Evolutionary conservation across 1,284 basidiomycete species (phyloP).

Genomic region (Volvariella volvacea): DNA sequence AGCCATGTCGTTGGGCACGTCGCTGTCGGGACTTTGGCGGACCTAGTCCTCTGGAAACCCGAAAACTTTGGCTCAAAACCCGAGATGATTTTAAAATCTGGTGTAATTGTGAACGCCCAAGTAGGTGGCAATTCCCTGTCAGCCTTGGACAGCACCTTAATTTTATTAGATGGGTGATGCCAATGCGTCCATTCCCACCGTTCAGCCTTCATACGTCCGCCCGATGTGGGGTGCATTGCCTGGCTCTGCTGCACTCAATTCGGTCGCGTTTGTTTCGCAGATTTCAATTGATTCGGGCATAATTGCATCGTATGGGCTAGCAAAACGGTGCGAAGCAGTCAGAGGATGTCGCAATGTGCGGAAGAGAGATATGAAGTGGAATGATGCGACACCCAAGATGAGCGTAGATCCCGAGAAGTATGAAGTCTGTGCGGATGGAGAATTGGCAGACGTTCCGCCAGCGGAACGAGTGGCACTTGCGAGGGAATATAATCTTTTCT

Average conservation of each 20-base stretch:
- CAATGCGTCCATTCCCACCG: slow-evolving; percentile 89
- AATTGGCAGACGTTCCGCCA: slow-evolving; percentile 68
- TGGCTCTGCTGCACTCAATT: slow-evolving; percentile 72
- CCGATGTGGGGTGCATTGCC: slow-evolving; percentile 89
- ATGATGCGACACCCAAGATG: slow-evolving; percentile 77
- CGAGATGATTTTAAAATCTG: slow-evolving; percentile 91
- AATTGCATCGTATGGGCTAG: slow-evolving; percentile 65
- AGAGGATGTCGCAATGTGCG: slow-evolving; percentile 67
- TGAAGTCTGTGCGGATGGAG: slow-evolving; percentile 79
- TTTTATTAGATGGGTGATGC: slow-evolving; percentile 79
- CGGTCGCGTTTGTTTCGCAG: slow-evolving; percentile 81
- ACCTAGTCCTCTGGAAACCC: slow-evolving; percentile 93
- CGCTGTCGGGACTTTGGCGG: slow-evolving; percentile 79
- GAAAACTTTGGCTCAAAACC: slow-evolving; percentile 90
- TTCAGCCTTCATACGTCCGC: slow-evolving; percentile 81
- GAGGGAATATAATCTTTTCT: slow-evolving; percentile 72
- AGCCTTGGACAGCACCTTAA: background rate
- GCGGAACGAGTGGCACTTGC: slow-evolving; percentile 69
- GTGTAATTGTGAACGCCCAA: slow-evolving; percentile 87
- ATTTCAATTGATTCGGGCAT: slow-evolving; percentile 61
- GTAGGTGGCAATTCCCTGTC: slow-evolving; percentile 31
- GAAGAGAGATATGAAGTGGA: slow-evolving; percentile 95
- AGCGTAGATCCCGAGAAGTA: slow-evolving; percentile 91
- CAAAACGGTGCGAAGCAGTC: slow-evolving; percentile 76
- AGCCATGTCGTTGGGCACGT: slow-evolving; percentile 85